Evolutionary conservation across 352 stramenopile species (phyloP).

Genomic region (Phytophthora nicotianae): DNA sequence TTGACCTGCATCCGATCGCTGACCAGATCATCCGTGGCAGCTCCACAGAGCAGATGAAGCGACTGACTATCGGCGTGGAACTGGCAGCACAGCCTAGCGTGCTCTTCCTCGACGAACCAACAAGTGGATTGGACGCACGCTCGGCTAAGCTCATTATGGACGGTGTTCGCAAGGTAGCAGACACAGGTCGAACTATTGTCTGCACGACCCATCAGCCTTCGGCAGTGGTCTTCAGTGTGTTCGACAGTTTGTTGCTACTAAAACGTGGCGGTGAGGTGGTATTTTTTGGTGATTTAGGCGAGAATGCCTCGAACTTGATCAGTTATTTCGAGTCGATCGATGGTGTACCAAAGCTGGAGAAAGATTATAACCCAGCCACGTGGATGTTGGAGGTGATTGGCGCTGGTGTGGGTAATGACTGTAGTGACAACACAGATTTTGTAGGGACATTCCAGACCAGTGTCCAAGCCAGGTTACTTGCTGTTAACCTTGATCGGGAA

Average conservation of each 20-base stretch:
- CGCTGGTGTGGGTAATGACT: conserved; percentile 44
- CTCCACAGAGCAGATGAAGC: conserved; percentile 53
- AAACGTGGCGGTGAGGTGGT: conserved; percentile 54
- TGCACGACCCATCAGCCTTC: conserved; percentile 89
- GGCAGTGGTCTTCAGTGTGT: conserved; percentile 42
- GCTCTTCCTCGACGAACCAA: conserved; percentile 82
- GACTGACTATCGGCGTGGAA: conserved; percentile 53
- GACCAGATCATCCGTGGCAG: conserved; percentile 43
- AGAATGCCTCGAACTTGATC: conserved; percentile 38
- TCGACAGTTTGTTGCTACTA: conserved; percentile 80
- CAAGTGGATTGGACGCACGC: conserved; percentile 78
- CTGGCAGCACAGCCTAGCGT: conserved; percentile 82
- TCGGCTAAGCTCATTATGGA: conserved; percentile 80
- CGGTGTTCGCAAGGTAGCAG: conserved; percentile 30
- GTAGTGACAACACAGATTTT: conserved; percentile 22
- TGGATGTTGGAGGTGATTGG: conserved; percentile 84
- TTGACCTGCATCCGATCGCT: conserved; percentile 33
- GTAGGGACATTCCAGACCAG: conserved; percentile 39
- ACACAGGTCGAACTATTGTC: conserved; percentile 4
- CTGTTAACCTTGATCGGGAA: conserved; percentile 39
- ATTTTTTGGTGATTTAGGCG: conserved; percentile 60
- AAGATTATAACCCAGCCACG: conserved; percentile 81
- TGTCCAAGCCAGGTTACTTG: conserved; percentile 26
- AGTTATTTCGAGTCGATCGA: conserved; percentile 66
- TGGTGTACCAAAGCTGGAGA: conserved; percentile 37